Base-by-base conservation (phyloP, 495 filamentous ascomycete genomes). In the Lasiosphaeris hirsuta region DNA sequence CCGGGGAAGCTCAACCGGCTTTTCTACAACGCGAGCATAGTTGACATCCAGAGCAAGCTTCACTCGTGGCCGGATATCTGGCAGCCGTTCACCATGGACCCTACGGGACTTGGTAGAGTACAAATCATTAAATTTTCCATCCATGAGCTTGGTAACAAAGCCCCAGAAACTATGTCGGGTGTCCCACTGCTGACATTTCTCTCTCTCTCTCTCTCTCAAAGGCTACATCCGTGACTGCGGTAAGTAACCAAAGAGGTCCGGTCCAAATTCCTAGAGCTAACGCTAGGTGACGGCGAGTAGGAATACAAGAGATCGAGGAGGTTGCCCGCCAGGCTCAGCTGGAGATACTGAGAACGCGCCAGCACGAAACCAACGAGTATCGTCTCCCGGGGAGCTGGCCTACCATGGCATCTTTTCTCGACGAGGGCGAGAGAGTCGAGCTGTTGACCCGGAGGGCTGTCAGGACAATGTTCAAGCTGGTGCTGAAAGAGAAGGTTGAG, bases 151-250 rank as follows among this genome's bases (percentile, higher is more conserved):
- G 38, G 30, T 55, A 10, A 10, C 23, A 30, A 30, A 30, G 23
- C 23, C 23, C 23, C 23, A 30, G 23, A 30, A 30, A 36, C 37
- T 8, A 9, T 17, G 33, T 17, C 5, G 17, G 3, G 33, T 17
- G 2, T 15, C 23, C 30, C 3, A 39, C 3, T 3, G 17, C 38
- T 43, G 17, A 37, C 11, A 8, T 7, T 10, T 17, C 40, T 39
- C 13, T n/a, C 40, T 11, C 45, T 15, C 11, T 18, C n/a, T 6
- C 34, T 11, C 11, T 33, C 38, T 14, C 11, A 11, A 7, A 62
- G 59, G 54, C 2, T 48, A 13, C 35, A 57, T 62, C 17, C 36
- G 49, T 42, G 40, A 62, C n/a, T 62, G 59, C 39, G 59, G 59
- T 54, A 36, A 15, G 44, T 49, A 3, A 10, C 33, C 10, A 14